Conservation (phyloP, 345 rosid genomes). For the Eucalyptus tenuipes region DNA sequence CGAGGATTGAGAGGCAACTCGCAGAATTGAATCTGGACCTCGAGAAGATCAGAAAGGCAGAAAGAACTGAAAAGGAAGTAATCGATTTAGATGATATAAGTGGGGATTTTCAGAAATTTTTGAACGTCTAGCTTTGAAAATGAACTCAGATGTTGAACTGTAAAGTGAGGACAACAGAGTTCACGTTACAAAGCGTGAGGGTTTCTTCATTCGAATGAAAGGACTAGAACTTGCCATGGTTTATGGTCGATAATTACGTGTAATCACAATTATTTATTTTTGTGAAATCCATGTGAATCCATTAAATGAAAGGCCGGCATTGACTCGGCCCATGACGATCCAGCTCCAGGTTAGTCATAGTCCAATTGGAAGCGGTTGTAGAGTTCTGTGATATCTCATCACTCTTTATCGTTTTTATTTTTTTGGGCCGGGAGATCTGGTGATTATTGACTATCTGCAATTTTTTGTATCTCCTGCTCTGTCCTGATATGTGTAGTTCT, state of each 20-base stretch:
- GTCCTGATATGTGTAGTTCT: not conserved
- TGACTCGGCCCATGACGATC: not conserved
- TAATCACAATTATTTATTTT: not conserved
- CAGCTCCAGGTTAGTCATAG: not conserved
- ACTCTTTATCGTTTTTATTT: not conserved
- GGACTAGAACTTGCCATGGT: not conserved
- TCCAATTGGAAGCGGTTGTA: not conserved
- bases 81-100: slow-evolving; percentile 53
- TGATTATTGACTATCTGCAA: not conserved
- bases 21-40: slow-evolving; percentile 53
- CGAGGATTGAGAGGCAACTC: slow-evolving; percentile 56
- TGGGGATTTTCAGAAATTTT: slow-evolving; percentile 27
- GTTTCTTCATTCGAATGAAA: not conserved
- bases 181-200: not conserved
- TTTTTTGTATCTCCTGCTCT: not conserved
- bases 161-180: not conserved
- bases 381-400: not conserved
- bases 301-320: not conserved
- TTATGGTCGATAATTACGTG: not conserved
- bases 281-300: not conserved
- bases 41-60: slow-evolving; percentile 19
- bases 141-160: not conserved
- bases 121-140: slow-evolving; percentile 33
- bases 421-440: not conserved
- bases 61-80: slow-evolving; percentile 11